phyloP scores from a whole-genome alignment of 192 early-diverging fungal species.

The Umbelopsis vinacea region DNA sequence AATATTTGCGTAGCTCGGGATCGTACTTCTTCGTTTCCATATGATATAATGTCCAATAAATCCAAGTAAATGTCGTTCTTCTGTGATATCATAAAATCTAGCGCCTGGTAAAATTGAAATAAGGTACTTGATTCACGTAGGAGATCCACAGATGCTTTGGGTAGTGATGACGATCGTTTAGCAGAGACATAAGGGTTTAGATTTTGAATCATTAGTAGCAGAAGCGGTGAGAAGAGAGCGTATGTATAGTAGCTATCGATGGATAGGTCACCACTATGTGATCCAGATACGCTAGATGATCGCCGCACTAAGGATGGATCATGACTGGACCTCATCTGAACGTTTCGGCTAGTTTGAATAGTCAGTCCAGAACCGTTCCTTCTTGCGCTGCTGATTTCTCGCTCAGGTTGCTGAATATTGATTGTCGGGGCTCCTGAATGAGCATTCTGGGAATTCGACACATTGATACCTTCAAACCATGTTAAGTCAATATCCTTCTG shows the following conservation, averaged over 20 bases:
- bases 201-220: constrained; percentile 54
- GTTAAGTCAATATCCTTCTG: neutral
- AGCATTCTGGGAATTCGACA: neutral
- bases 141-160: neutral
- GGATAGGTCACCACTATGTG: neutral
- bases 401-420: constrained; percentile 39
- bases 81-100: constrained; percentile 47
- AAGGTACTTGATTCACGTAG: constrained; percentile 10
- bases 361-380: constrained; percentile 23
- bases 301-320: neutral
- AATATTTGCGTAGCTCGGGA: constrained; percentile 45
- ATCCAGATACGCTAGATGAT: neutral
- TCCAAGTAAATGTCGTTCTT: constrained; percentile 58
- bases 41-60: constrained; percentile 55
- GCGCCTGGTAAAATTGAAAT: constrained; percentile 48
- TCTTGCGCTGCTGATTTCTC: neutral
- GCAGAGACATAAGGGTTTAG: constrained; percentile 40
- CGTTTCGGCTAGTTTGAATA: constrained; percentile 30
- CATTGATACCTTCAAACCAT: neutral
- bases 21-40: constrained; percentile 37
- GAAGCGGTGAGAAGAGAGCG: constrained; percentile 54
- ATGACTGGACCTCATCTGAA: neutral
- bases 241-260: constrained; percentile 35
- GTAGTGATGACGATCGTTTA: neutral
- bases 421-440: constrained; percentile 33